Evolutionary conservation across 2,329 filamentous ascomycete genomes (phyloP), one percentile per base, ranked within the genome.

Genomic region (Didymellaceae sp.): DNA sequence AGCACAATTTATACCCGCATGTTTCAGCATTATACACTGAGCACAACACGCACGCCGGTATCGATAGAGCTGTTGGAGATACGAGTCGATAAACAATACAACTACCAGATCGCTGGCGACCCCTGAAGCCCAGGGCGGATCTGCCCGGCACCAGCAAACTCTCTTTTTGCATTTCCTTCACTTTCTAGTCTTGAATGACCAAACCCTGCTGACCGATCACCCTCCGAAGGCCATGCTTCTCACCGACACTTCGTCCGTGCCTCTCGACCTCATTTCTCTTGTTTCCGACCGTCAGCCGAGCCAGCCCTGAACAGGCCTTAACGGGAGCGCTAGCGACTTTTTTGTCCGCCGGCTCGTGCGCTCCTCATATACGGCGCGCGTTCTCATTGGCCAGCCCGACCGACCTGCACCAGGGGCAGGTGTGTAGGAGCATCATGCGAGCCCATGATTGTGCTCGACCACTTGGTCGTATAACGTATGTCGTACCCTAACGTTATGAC

Each of bases 191-290:
- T 31, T 37, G 26, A 42, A 13, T 43, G 31, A 35, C 25, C 30
- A 32, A 45, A 14, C 25, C 18, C 31, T 18, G 48, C 48, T 52
- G 42, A 46, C 42, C 21, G 42, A 52, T 43, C 31, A 24, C 32
- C 38, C 10, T 34, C 38, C 25, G 18, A 25, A 32, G 17, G 13
- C 21, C 37, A 46, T 39, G 26, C 9, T 52, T 4, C 37, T 52
- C 48, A 52, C 48, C 48, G 48, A 52, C 48, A 38, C 37, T 46
- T 32, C 25, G 48, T 39, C 48, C 38, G 48, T 52, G 48, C 48
- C 31, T 33, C 28, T 2, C 7, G 3, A 9, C n/a, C 45, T 52
- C 48, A 52, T 52, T 37, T 52, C 48, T 52, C 43, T 46, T 46
- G 42, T 43, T 39, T 33, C 42, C 48, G 37, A 52, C 48, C 42